Evolutionary conservation across 305 asterid species (phyloP).

Genomic region (Solanum chacoense): DNA sequence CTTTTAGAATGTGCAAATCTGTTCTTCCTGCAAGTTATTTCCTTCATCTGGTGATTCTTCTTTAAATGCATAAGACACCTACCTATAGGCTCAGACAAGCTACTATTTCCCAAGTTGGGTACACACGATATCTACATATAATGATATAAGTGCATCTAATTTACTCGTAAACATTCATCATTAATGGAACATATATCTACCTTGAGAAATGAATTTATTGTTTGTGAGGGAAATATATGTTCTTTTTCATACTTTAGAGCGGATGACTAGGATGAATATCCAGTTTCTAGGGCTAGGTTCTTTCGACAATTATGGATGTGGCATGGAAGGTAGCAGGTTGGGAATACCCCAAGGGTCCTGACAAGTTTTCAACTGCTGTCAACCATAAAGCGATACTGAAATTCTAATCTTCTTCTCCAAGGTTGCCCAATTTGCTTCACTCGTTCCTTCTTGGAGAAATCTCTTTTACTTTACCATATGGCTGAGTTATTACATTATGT

Average conservation of each 20-base stretch:
- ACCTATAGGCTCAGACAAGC: not conserved
- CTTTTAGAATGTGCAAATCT: not conserved
- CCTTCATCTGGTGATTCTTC: not conserved
- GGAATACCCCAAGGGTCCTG: not conserved
- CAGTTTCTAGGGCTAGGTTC: not conserved
- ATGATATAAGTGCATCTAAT: not conserved
- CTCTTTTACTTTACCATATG: not conserved
- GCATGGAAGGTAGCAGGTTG: not conserved
- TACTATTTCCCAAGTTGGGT: not conserved
- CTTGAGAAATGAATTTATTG: not conserved
- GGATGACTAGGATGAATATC: not conserved
- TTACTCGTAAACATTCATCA: not conserved
- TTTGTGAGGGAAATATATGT: not conserved
- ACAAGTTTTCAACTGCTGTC: not conserved
- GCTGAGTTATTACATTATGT: not conserved
- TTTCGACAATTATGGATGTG: not conserved
- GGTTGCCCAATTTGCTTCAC: not conserved
- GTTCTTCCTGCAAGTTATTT: not conserved
- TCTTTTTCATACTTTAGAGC: not conserved
- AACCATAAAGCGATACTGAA: not conserved
- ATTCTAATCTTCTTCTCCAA: not conserved
- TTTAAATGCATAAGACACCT: not conserved
- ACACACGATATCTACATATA: not conserved
- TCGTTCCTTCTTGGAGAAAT: not conserved
- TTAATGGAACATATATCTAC: not conserved